phyloP scores from a whole-genome alignment of 768 basidiomycete species.

The Naganishia onofrii region DNA sequence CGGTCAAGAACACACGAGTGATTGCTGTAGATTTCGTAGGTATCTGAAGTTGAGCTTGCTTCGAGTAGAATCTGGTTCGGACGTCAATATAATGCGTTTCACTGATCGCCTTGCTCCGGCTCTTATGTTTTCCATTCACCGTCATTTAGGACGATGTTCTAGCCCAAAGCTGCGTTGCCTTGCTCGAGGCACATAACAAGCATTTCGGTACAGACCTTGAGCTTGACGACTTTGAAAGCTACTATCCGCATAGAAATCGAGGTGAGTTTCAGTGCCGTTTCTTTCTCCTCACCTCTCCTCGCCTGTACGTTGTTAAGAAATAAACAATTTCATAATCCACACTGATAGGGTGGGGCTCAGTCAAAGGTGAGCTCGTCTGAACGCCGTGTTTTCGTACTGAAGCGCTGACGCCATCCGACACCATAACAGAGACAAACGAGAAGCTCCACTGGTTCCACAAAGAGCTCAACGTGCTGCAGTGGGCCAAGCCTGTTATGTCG shows the following conservation, averaged over 20 bases:
- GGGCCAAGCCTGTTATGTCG: constrained; percentile 4
- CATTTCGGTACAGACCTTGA: constrained; percentile 18
- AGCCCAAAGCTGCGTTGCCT: constrained; percentile 14
- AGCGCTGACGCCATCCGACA: not conserved
- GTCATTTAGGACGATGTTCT: constrained; percentile 24
- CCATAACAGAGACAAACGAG: constrained; percentile 15
- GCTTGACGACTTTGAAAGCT: constrained; percentile 24
- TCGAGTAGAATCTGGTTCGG: too few species aligned
- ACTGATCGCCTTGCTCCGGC: not conserved
- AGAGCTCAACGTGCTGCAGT: constrained; percentile 23
- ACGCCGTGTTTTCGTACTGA: not conserved
- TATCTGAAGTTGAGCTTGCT: too few species aligned
- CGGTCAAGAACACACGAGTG: constrained; percentile 11
- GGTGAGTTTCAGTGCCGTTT: not conserved
- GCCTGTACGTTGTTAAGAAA: not conserved
- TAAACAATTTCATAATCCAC: not conserved
- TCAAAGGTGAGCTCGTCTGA: constrained; percentile 11
- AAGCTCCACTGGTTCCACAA: constrained; percentile 19
- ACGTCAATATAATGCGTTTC: too few species aligned
- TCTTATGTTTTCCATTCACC: not conserved
- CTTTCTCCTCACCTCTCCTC: not conserved
- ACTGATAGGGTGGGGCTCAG: constrained; percentile 23
- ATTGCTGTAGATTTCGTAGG: constrained; percentile 29
- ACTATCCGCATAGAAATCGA: constrained; percentile 26
- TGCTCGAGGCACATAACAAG: constrained; percentile 24